These are phyloP conservation scores for Singerocomus rubriflavus DNA, from an alignment of 1,284 basidiomycete species.

Conservation along the genomic window DNA sequence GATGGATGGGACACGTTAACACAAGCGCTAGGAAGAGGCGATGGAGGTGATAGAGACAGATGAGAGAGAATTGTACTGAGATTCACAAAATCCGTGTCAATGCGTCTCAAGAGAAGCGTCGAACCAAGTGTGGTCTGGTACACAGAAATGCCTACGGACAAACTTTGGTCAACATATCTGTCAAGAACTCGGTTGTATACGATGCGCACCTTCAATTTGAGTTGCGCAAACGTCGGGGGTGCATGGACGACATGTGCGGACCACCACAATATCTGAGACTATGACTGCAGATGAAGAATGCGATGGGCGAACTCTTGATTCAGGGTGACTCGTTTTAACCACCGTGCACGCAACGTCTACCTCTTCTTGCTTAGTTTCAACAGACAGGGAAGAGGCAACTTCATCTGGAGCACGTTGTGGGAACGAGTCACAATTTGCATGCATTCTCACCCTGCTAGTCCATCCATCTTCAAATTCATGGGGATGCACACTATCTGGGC, in stretches of 20 bases:
- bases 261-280: slow-evolving; percentile 36
- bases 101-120: slow-evolving; percentile 55
- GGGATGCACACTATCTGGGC: slow-evolving; percentile 46
- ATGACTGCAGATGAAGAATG: slow-evolving; percentile 2
- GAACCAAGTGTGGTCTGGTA: slow-evolving; percentile 61
- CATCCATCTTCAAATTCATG: slow-evolving; percentile 46
- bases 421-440: slow-evolving; percentile 6
- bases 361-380: slow-evolving; percentile 4
- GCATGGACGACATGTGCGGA: slow-evolving; percentile 60
- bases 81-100: slow-evolving; percentile 74
- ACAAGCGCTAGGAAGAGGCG: slow-evolving; percentile 27
- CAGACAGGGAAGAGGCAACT: background rate
- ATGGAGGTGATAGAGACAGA: slow-evolving; percentile 35
- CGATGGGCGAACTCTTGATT: background rate
- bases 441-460: slow-evolving; percentile 26
- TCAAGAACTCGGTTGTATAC: background rate
- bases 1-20: slow-evolving; percentile 40
- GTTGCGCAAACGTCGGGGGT: slow-evolving; percentile 59
- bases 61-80: slow-evolving; percentile 53
- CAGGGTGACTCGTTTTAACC: slow-evolving; percentile 8
- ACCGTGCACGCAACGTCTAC: slow-evolving; percentile 1
- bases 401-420: slow-evolving; percentile 8
- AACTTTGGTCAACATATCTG: slow-evolving; percentile 10
- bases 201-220: slow-evolving; percentile 58
- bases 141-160: slow-evolving; percentile 56